Evolutionary conservation across 495 filamentous ascomycete genomes (phyloP), one percentile per base, ranked within the genome.

Genomic region (Penicillium mononematosum): DNA sequence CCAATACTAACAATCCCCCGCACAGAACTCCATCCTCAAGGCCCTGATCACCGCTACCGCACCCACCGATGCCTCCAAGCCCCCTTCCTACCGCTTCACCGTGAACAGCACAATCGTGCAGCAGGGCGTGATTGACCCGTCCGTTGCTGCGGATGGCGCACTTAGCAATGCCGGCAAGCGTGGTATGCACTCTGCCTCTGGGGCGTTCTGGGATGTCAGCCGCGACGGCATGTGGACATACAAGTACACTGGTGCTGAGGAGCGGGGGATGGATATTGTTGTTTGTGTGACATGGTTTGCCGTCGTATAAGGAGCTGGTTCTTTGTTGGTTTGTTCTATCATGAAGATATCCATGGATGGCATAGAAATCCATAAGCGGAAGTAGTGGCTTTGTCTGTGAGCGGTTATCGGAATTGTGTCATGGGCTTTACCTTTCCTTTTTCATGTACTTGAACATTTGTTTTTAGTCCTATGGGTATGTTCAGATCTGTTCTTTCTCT

Each of bases 41-140:
- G 81, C 86, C 48, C 79, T 98, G 54, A 91, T 97, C 71, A 81
- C 87, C 55, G 92, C 96, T 64, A 88, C 91, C 42, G 83, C 85
- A 14, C 87, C 86, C 44, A 64, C 70, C 54, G 64, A 74, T 52
- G 45, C 80, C 77, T 55, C 69, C 25, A 71, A 81, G 22, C 62
- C 71, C 1, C 70, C 81, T 8, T 72, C 74, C 16, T 95, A 86
- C 81, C 96, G 97, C 72, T 98, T 90, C 74, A 87, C 89, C 58
- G 90, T 96, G 70, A 96, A 95, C 81, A 95, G 90, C 80, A 98
- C 92, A 61, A 97, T 98, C 69, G 94, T 98, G 58, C 94, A 98
- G 72, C 93, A 98, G 67, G 75, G 75, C 25, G 43, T 78, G 24
- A 73, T 78, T 51, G 73, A 78, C 61, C 76, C 73, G 64, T 65